Evolutionary conservation across 2,329 filamentous ascomycete species (phyloP).

Genomic region (Botrytis deweyae): DNA sequence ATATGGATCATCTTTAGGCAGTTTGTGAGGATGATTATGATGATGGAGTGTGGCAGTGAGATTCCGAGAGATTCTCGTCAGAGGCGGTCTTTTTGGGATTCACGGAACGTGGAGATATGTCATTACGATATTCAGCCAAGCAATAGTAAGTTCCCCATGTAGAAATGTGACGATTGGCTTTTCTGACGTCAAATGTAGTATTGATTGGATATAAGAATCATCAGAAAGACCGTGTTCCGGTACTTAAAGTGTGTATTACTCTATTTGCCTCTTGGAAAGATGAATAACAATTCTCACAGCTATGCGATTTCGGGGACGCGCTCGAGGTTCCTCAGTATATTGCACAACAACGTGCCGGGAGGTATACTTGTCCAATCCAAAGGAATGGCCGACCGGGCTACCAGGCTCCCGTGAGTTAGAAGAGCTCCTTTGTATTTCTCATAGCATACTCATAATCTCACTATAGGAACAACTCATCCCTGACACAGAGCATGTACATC

Average conservation of each 20-base stretch:
- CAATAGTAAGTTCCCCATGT: constrained; percentile 3
- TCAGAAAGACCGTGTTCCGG: not conserved
- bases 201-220: constrained; percentile 4
- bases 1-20: constrained; percentile 9
- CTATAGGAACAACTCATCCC: not conserved
- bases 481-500: not conserved
- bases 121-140: constrained; percentile 13
- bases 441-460: not conserved
- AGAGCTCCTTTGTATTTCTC: not conserved
- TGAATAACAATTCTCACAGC: constrained; percentile 5
- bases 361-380: not conserved
- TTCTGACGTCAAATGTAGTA: not conserved
- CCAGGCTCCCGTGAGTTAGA: not conserved
- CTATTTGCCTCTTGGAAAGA: not conserved
- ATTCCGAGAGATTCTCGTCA: fast-evolving
- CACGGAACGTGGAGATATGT: not conserved
- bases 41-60: constrained; percentile 8
- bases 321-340: not conserved
- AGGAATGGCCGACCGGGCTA: not conserved
- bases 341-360: not conserved
- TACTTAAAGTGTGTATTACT: constrained; percentile 6
- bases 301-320: constrained; percentile 16
- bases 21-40: constrained; percentile 11
- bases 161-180: not conserved
- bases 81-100: not conserved